A percentile compares a stretch with the other conserved stretches of the same genome.
phyloP scores from a whole-genome alignment of 495 filamentous ascomycete genomes.

The Penicillium odoratum region DNA sequence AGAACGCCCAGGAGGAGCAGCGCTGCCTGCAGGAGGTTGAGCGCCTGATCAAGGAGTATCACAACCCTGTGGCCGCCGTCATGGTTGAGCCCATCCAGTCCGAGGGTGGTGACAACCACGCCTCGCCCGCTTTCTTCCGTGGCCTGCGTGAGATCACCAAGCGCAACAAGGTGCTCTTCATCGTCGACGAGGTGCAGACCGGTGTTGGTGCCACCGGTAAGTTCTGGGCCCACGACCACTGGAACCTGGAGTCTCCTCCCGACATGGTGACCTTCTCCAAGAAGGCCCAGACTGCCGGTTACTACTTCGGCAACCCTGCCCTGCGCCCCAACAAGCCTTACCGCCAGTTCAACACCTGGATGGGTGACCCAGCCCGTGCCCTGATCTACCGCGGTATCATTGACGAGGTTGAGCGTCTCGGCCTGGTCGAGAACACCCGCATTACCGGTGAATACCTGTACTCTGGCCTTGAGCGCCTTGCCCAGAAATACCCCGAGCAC shows the following conservation, averaged over 20 bases:
- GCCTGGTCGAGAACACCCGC: slow-evolving; percentile 80
- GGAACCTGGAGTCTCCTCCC: slow-evolving; percentile 78
- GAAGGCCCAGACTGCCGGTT: slow-evolving; percentile 98
- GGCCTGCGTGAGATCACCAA: slow-evolving; percentile 83
- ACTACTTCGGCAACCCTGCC: slow-evolving; percentile 87
- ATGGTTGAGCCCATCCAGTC: slow-evolving; percentile 96
- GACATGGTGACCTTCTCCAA: slow-evolving; percentile 99
- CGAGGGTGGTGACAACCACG: slow-evolving; percentile 98
- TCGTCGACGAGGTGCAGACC: slow-evolving; percentile 98
- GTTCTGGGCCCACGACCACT: slow-evolving; percentile 99
- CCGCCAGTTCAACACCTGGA: slow-evolving; percentile 99
- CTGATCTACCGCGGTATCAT: slow-evolving; percentile 92
- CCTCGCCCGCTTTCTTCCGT: slow-evolving; percentile 87
- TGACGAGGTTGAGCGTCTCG: slow-evolving; percentile 77
- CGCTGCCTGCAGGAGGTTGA: slow-evolving; percentile 89
- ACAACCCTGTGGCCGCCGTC: slow-evolving; percentile 84
- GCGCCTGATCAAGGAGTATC: slow-evolving; percentile 78
- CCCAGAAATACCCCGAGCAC: slow-evolving; percentile 74
- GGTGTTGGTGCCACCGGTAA: slow-evolving; percentile 90
- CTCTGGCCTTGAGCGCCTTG: slow-evolving; percentile 64
- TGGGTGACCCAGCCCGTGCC: slow-evolving; percentile 92
- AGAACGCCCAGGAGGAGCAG: slow-evolving; percentile 81
- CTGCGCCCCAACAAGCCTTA: slow-evolving; percentile 98
- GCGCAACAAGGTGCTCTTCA: slow-evolving; percentile 84
- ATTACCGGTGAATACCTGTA: slow-evolving; percentile 83